These are phyloP conservation scores for Hemileccinum rubropunctum DNA, from an alignment of 768 basidiomycete genomes.

Conservation along the genomic window DNA sequence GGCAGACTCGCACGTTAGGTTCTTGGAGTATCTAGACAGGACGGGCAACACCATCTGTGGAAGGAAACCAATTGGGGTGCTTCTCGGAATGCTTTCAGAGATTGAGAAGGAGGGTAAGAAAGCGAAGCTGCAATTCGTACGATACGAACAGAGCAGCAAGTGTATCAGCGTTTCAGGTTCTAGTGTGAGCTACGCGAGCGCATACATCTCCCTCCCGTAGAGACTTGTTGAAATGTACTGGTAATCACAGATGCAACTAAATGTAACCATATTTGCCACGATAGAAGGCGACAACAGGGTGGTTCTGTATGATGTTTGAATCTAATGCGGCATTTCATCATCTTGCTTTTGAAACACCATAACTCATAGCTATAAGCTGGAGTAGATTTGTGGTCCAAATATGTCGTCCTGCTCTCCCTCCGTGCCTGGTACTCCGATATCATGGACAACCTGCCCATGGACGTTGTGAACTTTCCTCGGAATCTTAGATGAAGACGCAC, in stretches of 20 bases:
- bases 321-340: neutral
- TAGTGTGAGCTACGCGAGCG: constrained; percentile 97
- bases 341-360: neutral
- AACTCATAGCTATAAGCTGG: constrained; percentile 17
- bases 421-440: constrained; percentile 66
- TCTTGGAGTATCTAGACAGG: constrained; percentile 61
- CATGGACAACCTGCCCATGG: constrained; percentile 57
- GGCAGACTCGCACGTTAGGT: constrained; percentile 53
- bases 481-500: constrained; percentile 35
- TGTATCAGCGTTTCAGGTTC: constrained; percentile 69
- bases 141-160: constrained; percentile 90
- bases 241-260: neutral
- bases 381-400: constrained; percentile 47
- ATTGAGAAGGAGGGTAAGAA: constrained; percentile 44
- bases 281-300: too few species aligned
- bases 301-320: too few species aligned
- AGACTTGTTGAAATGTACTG: constrained; percentile 2
- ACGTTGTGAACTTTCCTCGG: neutral
- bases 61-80: constrained; percentile 90
- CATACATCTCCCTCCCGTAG: constrained; percentile 58
- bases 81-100: constrained; percentile 70
- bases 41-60: constrained; percentile 98
- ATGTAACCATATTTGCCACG: neutral
- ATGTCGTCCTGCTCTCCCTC: constrained; percentile 56
- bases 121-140: constrained; percentile 69